Percentiles rank a stretch among this genome's conserved stretches.
These are phyloP conservation scores for Crithidia mellificae DNA, from an alignment of 208 protist species.

Conservation along the genomic window DNA sequence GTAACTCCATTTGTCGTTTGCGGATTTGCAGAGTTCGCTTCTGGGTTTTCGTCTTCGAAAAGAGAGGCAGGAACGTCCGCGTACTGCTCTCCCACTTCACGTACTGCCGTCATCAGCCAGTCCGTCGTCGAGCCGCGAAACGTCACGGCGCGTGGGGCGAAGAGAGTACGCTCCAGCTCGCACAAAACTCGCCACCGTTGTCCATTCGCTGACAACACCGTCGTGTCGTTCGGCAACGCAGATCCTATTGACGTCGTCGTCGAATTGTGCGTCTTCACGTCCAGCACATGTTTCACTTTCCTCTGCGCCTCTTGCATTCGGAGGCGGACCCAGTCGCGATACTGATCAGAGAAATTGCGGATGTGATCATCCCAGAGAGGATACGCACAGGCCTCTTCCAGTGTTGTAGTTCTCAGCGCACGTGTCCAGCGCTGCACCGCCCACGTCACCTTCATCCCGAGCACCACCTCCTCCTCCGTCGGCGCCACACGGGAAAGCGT, in stretches of 20 bases:
- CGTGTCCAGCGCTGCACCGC: constrained; percentile 37
- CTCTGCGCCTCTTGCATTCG: constrained; percentile 1
- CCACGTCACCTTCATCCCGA: constrained; percentile 44
- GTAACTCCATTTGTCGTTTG: not conserved
- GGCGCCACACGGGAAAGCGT: not conserved
- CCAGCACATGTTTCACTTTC: not conserved
- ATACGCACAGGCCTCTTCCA: not conserved
- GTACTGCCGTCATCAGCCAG: constrained; percentile 44
- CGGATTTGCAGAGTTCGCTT: not conserved
- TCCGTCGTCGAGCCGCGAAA: constrained; percentile 35
- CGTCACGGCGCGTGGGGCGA: constrained; percentile 17
- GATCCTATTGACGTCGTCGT: too few species aligned
- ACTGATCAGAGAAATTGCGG: not conserved
- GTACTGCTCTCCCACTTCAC: constrained; percentile 28
- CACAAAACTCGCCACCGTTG: constrained; percentile 1
- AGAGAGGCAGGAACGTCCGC: constrained; percentile 2
- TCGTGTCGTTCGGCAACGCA: not conserved
- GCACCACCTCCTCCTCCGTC: constrained; percentile 32
- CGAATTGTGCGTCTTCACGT: too few species aligned
- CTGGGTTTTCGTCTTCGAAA: not conserved
- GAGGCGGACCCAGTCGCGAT: not conserved
- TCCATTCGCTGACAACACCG: not conserved
- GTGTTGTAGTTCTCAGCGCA: not conserved
- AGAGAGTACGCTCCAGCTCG: constrained; percentile 23
- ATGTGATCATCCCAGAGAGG: constrained; percentile 5